phyloP scores from a whole-genome alignment of 2,329 filamentous ascomycete species.

The Chaetothyriales sp. region DNA sequence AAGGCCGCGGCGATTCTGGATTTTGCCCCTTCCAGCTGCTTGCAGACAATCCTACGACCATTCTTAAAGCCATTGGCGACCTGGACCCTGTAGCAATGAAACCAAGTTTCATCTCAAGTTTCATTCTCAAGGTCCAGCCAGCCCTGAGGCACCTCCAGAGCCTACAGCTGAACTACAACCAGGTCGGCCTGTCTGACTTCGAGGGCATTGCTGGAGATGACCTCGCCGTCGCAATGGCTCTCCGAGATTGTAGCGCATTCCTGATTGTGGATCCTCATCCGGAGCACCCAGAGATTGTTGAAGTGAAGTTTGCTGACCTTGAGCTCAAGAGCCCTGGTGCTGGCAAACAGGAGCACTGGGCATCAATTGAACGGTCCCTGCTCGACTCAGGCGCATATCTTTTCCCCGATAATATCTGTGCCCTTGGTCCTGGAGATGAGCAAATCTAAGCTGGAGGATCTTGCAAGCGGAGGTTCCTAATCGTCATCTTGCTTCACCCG shows the following conservation, averaged over 20 bases:
- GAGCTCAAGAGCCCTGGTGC: conserved; percentile 55
- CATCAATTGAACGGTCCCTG: conserved; percentile 44
- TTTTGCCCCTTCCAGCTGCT: conserved; percentile 54
- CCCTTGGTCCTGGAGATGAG: not conserved
- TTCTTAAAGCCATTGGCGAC: not conserved
- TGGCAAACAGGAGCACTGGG: conserved; percentile 56
- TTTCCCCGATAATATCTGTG: not conserved
- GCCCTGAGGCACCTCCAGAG: conserved; percentile 19
- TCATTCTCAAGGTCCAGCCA: conserved; percentile 24
- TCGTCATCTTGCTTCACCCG: conserved; percentile 25
- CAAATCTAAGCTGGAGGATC: not conserved
- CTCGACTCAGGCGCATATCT: conserved; percentile 40
- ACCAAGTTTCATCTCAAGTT: conserved; percentile 8
- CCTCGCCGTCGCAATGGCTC: conserved; percentile 59
- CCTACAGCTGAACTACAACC: conserved; percentile 15
- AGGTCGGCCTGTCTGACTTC: conserved; percentile 18
- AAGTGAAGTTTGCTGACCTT: conserved; percentile 53
- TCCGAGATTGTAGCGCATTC: conserved; percentile 65
- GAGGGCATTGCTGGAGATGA: conserved; percentile 21
- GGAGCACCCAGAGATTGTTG: conserved; percentile 20
- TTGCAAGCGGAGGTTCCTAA: conserved; percentile 1
- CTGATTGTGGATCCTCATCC: conserved; percentile 27
- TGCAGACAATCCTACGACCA: conserved; percentile 25
- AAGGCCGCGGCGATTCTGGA: conserved; percentile 20
- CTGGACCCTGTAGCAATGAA: not conserved